Conservation (phyloP, 768 basidiomycete species). For the Serendipita sp. region DNA sequence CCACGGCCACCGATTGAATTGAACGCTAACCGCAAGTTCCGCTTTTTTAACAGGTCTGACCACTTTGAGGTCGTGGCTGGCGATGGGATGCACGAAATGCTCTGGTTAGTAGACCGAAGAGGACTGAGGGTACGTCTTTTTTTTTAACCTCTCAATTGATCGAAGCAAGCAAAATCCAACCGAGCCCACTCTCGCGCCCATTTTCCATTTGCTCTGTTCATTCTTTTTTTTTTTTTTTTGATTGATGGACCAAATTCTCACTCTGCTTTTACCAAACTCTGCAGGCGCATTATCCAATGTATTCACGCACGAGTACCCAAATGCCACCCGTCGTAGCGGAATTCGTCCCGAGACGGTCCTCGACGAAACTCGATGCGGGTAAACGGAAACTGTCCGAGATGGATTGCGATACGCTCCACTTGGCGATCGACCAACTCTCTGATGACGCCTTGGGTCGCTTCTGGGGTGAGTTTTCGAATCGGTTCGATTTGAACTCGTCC, state of each 20-base stretch:
- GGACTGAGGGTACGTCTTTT: not conserved
- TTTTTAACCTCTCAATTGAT: not conserved
- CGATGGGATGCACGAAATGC: not conserved
- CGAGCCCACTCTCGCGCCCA: too few species aligned
- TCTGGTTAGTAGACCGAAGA: not conserved
- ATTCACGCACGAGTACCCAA: not conserved
- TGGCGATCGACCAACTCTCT: not conserved
- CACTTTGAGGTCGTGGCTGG: not conserved
- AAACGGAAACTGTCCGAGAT: not conserved
- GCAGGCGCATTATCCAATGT: not conserved
- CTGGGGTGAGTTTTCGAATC: not conserved
- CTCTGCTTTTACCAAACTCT: too few species aligned
- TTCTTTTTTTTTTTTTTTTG: too few species aligned
- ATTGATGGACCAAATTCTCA: too few species aligned
- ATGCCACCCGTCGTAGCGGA: not conserved
- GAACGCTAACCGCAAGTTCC: not conserved
- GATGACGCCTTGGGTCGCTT: constrained; percentile 1
- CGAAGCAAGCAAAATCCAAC: not conserved
- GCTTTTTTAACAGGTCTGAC: not conserved
- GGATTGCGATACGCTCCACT: not conserved
- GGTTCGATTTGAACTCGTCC: not conserved
- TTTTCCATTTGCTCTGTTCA: too few species aligned
- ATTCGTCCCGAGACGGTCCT: not conserved
- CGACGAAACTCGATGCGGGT: not conserved
- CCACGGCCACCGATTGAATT: not conserved